Conservation (phyloP, 805 yeast species). For the Starmerella davenportii region DNA sequence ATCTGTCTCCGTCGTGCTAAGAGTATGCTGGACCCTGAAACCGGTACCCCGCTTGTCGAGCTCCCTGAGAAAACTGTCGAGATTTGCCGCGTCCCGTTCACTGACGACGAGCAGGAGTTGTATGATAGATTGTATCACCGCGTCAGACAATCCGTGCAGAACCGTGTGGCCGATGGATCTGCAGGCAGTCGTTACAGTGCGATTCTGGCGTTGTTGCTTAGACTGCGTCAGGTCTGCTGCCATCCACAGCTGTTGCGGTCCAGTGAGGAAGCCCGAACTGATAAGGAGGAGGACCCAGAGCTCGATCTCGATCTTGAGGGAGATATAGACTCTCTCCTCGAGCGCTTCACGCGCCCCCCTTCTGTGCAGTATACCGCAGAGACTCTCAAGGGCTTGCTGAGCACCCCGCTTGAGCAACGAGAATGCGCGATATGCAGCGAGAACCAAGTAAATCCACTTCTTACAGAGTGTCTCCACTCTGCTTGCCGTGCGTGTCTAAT, state of each 20-base stretch:
- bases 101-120: constrained; percentile 43
- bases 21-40: constrained; percentile 43
- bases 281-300: not conserved
- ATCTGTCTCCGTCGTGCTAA: constrained; percentile 71
- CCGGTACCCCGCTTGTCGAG: constrained; percentile 58
- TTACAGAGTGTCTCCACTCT: constrained; percentile 66
- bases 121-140: constrained; percentile 51
- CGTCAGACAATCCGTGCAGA: constrained; percentile 33
- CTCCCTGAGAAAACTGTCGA: constrained; percentile 60
- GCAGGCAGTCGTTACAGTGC: constrained; percentile 56
- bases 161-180: constrained; percentile 35
- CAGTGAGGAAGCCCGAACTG: constrained; percentile 10
- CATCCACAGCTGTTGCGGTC: constrained; percentile 48
- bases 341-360: constrained; percentile 5
- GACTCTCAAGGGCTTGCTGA: constrained; percentile 18
- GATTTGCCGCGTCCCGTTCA: constrained; percentile 49
- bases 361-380: constrained; percentile 13
- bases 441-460: constrained; percentile 40
- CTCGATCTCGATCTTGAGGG: constrained; percentile 6
- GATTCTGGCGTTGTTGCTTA: constrained; percentile 61
- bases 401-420: constrained; percentile 23
- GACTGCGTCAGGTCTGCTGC: constrained; percentile 79
- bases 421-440: constrained; percentile 81
- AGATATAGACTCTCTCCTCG: constrained; percentile 5
- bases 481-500: constrained; percentile 58